A percentile compares a stretch with the other conserved stretches of the same genome.
Evolutionary conservation across 139 green algal species (phyloP).

Genomic region (Pleodorina starrii): DNA sequence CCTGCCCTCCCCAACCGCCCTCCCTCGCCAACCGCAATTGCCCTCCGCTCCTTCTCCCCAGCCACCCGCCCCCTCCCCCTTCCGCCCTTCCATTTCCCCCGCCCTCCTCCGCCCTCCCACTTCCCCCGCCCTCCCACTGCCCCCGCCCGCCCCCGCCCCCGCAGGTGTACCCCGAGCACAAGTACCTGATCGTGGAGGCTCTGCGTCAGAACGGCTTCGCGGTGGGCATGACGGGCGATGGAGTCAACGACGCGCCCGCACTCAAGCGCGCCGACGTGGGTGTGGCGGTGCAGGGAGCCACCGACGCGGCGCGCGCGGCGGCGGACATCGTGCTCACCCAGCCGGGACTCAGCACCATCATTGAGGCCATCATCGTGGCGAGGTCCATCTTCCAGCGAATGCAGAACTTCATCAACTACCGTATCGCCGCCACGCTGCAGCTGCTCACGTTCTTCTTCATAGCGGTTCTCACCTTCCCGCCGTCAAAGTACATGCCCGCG

Average conservation of each 20-base stretch:
- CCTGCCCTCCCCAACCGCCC: too few relatives aligned
- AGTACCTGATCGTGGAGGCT: slow-evolving; percentile 88
- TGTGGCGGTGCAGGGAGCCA: slow-evolving; percentile 95
- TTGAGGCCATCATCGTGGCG: slow-evolving; percentile 82
- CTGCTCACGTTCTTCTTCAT: slow-evolving; percentile 89
- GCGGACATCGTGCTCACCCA: slow-evolving; percentile 92
- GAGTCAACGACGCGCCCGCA: slow-evolving; percentile 98
- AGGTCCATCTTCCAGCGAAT: slow-evolving; percentile 90
- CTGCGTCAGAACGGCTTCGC: slow-evolving; percentile 77
- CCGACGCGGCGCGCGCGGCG: slow-evolving; percentile 88
- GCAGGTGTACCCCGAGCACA: slow-evolving; percentile 81
- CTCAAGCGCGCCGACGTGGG: slow-evolving; percentile 99
- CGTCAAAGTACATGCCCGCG: slow-evolving; percentile 65
- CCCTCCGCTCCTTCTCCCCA: too few relatives aligned
- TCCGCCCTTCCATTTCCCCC: too few relatives aligned
- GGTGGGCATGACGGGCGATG: slow-evolving; percentile 97
- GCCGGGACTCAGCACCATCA: slow-evolving; percentile 83
- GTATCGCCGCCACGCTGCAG: slow-evolving; percentile 69
- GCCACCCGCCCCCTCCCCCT: too few relatives aligned
- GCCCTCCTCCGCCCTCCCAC: too few relatives aligned
- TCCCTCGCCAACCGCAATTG: too few relatives aligned
- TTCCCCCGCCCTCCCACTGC: too few relatives aligned
- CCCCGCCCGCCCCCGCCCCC: background rate
- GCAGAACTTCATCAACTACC: slow-evolving; percentile 92
- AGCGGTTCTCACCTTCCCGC: slow-evolving; percentile 80